phyloP scores from a whole-genome alignment of 257 asterid genomes.

The Penstemon barbatus region DNA sequence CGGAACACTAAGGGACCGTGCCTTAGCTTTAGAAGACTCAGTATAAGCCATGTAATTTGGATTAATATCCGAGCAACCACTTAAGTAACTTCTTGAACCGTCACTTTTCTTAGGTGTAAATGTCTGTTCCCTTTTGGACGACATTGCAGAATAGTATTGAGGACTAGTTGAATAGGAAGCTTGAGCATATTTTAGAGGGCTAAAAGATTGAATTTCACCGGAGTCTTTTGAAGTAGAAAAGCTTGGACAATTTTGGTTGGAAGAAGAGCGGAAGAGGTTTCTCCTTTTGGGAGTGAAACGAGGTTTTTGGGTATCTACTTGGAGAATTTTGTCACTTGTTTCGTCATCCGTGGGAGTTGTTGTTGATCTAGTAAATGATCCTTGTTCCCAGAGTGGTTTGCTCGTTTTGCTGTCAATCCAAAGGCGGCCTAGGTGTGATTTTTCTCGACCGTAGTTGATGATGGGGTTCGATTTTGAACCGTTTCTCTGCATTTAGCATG shows the following conservation, averaged over 20 bases:
- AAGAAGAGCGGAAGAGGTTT: slow-evolving; percentile 52
- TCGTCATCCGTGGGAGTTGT: slow-evolving; percentile 35
- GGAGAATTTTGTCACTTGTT: slow-evolving; percentile 56
- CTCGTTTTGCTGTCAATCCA: slow-evolving; percentile 23
- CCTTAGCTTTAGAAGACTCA: slow-evolving; percentile 82
- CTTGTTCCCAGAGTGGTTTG: slow-evolving; percentile 31
- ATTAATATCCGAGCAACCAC: slow-evolving; percentile 62
- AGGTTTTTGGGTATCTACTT: slow-evolving; percentile 48
- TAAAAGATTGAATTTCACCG: slow-evolving; percentile 54
- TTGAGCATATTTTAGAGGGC: slow-evolving; percentile 42
- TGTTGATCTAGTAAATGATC: slow-evolving; percentile 19
- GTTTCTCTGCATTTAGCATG: slow-evolving; percentile 47
- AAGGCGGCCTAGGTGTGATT: slow-evolving; percentile 8
- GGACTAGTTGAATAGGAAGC: slow-evolving; percentile 54
- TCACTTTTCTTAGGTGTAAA: slow-evolving; percentile 81
- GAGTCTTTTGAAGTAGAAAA: slow-evolving; percentile 63
- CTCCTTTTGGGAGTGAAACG: slow-evolving; percentile 33
- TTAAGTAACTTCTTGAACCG: slow-evolving; percentile 59
- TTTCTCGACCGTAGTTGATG: slow-evolving; percentile 21
- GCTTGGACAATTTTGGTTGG: slow-evolving; percentile 55
- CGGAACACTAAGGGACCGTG: slow-evolving; percentile 84
- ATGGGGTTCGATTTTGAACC: slow-evolving; percentile 42
- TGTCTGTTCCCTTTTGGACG: slow-evolving; percentile 43
- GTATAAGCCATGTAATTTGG: slow-evolving; percentile 87
- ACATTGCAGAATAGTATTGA: slow-evolving; percentile 48